Percentiles rank a stretch among this genome's conserved stretches.
Conservation (phyloP, 805 yeast species). For the Saturnispora ahearnii region DNA sequence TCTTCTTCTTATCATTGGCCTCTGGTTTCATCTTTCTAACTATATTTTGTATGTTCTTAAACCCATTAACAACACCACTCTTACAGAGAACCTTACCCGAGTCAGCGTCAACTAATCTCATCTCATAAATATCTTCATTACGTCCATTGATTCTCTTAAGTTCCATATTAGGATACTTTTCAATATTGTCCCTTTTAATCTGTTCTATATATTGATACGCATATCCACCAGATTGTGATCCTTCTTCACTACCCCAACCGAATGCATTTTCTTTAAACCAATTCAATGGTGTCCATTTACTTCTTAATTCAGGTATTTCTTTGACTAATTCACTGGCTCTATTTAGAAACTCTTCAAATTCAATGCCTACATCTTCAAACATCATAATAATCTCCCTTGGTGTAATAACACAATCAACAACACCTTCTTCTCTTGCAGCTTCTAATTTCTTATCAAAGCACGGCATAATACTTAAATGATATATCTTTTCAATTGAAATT, state of each 20-base stretch:
- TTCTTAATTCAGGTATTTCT: neutral
- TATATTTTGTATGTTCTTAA: slow-evolving; percentile 86
- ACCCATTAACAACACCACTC: slow-evolving; percentile 78
- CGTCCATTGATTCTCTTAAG: slow-evolving; percentile 49
- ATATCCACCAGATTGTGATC: slow-evolving; percentile 87
- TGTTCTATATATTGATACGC: slow-evolving; percentile 54
- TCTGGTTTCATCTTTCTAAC: slow-evolving; percentile 65
- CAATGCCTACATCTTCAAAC: slow-evolving; percentile 43
- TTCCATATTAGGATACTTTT: slow-evolving; percentile 9
- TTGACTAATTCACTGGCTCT: slow-evolving; percentile 11
- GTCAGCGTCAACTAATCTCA: slow-evolving; percentile 37
- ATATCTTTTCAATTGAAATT: slow-evolving; percentile 38
- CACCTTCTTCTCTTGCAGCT: slow-evolving; percentile 59
- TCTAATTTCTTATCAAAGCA: slow-evolving; percentile 95
- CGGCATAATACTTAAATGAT: slow-evolving; percentile 89
- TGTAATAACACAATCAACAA: slow-evolving; percentile 92
- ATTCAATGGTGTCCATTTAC: slow-evolving; percentile 37
- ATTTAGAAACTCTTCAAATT: slow-evolving; percentile 24
- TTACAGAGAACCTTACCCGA: slow-evolving; percentile 32
- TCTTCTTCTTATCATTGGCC: slow-evolving; percentile 16
- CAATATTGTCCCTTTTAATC: slow-evolving; percentile 9
- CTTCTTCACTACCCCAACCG: slow-evolving; percentile 66
- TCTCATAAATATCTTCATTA: slow-evolving; percentile 69
- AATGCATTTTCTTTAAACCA: slow-evolving; percentile 46
- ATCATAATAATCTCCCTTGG: slow-evolving; percentile 63